These are phyloP conservation scores for Citrus cavaleriei DNA, from an alignment of 345 rosid species.

Conservation along the genomic window DNA sequence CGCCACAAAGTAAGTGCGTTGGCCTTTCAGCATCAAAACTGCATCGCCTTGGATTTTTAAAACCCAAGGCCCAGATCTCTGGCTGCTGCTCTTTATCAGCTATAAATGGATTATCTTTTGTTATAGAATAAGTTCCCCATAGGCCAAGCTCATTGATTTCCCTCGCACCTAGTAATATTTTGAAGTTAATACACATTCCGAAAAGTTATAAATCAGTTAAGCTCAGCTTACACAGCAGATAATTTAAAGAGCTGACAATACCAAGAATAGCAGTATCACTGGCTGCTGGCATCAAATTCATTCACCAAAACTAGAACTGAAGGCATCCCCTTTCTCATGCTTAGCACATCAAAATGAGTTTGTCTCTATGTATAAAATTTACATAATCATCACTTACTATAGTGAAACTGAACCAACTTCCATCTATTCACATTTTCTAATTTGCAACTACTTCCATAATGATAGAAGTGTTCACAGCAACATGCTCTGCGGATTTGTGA, in stretches of 20 bases:
- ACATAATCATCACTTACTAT: background rate
- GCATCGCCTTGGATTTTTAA: conserved; percentile 55
- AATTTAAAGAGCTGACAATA: background rate
- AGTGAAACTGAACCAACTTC: background rate
- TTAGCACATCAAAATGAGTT: background rate
- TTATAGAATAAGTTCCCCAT: conserved; percentile 59
- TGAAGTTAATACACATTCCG: background rate
- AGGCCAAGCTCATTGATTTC: conserved; percentile 24
- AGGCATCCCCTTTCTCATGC: background rate
- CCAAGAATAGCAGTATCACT: background rate
- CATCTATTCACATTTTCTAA: background rate
- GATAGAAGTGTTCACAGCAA: background rate
- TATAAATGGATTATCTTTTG: conserved; percentile 44
- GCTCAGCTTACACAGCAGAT: background rate
- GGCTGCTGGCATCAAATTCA: background rate
- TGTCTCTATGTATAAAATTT: background rate
- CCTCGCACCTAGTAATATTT: conserved; percentile 22
- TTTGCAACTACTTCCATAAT: background rate
- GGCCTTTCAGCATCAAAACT: conserved; percentile 55
- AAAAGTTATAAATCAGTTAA: background rate
- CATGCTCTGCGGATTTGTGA: background rate
- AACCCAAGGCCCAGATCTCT: conserved; percentile 66
- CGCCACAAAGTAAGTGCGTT: conserved; percentile 48
- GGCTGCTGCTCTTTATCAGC: conserved; percentile 36
- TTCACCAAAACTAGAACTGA: background rate